Evolutionary conservation across 148 eudicot species (phyloP).

Genomic region (Dianthus caryophyllus): DNA sequence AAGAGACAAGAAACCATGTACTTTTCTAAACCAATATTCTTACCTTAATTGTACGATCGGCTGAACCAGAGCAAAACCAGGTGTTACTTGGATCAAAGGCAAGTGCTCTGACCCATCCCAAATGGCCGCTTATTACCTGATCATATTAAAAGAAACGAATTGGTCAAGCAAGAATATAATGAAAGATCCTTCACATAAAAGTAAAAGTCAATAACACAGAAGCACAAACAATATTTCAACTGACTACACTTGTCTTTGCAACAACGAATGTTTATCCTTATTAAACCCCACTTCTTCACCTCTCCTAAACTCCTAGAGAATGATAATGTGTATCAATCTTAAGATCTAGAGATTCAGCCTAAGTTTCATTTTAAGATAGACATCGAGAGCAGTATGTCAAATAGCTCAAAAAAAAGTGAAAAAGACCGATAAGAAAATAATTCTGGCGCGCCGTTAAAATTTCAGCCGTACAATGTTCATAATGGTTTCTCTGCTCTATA

Average conservation of each 20-base stretch:
- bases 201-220: background rate
- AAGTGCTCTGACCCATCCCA: conserved; percentile 99
- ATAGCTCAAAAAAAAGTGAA: too few relatives aligned
- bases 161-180: conserved; percentile 4
- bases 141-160: conserved; percentile 16
- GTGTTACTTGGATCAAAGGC: conserved; percentile 92
- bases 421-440: too few relatives aligned
- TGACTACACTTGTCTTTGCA: background rate
- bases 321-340: too few relatives aligned
- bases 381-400: too few relatives aligned
- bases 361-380: too few relatives aligned
- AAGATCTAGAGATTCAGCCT: too few relatives aligned
- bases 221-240: background rate
- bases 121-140: conserved; percentile 96
- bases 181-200: background rate
- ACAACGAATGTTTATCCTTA: too few relatives aligned
- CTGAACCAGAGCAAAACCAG: conserved; percentile 99
- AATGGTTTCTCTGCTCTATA: background rate
- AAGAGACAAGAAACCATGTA: background rate
- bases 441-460: background rate
- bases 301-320: too few relatives aligned
- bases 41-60: conserved; percentile 98
- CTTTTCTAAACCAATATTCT: background rate
- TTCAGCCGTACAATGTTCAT: background rate
- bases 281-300: too few relatives aligned